Evolutionary conservation across 2,329 filamentous ascomycete species (phyloP).

Genomic region (Penicillium corylophilum): DNA sequence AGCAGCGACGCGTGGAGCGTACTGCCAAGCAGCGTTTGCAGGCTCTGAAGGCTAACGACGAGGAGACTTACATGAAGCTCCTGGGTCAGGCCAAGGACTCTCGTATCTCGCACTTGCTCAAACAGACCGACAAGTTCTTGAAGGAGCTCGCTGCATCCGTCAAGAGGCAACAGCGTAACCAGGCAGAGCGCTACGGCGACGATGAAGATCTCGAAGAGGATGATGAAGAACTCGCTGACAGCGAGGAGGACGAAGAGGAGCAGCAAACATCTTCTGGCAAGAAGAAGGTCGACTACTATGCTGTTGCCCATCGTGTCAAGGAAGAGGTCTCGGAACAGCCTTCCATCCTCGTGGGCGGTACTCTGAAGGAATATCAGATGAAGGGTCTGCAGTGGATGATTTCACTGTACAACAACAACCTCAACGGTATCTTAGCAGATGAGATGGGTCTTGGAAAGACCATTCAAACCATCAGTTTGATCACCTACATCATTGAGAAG

Average conservation of each 20-base stretch:
- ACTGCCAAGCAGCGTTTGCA: slow-evolving; percentile 99
- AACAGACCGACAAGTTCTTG: slow-evolving; percentile 96
- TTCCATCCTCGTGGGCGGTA: slow-evolving; percentile 82
- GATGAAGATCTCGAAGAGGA: slow-evolving; percentile 54
- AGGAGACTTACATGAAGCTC: slow-evolving; percentile 97
- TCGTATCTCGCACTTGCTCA: slow-evolving; percentile 94
- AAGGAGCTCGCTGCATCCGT: slow-evolving; percentile 93
- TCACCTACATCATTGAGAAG: slow-evolving; percentile 94
- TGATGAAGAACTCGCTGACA: slow-evolving; percentile 67
- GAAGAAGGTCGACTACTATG: slow-evolving; percentile 96
- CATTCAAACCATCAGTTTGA: slow-evolving; percentile 96
- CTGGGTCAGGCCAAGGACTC: slow-evolving; percentile 99
- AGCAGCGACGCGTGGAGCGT: slow-evolving; percentile 95
- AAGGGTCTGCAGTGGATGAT: slow-evolving; percentile 99
- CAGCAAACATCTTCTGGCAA: slow-evolving; percentile 48
- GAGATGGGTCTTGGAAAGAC: slow-evolving; percentile 99
- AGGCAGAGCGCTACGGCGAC: slow-evolving; percentile 74
- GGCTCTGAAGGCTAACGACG: slow-evolving; percentile 96
- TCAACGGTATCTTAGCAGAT: slow-evolving; percentile 97
- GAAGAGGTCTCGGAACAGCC: slow-evolving; percentile 87
- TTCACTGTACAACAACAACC: slow-evolving; percentile 98
- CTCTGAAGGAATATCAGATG: slow-evolving; percentile 93
- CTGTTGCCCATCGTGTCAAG: slow-evolving; percentile 92
- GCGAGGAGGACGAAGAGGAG: slow-evolving; percentile 65
- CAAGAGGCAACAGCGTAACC: slow-evolving; percentile 85